Conservation (phyloP, 306 rosid species). For the Arachis hypogaea region DNA sequence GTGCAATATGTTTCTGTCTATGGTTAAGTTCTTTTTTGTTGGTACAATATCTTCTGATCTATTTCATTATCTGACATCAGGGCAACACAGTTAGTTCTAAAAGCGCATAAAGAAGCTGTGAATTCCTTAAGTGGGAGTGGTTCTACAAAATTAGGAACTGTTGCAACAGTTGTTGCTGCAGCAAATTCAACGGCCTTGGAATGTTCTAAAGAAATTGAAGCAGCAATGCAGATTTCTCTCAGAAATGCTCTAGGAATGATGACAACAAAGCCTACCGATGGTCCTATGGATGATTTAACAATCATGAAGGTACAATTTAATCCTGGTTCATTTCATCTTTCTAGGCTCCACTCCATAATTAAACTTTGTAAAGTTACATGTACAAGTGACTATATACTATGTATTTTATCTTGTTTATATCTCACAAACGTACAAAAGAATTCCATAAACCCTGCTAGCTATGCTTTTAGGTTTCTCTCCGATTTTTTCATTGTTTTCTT, state of each 20-base stretch:
- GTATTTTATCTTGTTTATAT: constrained; percentile 12
- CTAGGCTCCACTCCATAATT: constrained; percentile 24
- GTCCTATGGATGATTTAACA: constrained; percentile 94
- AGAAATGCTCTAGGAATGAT: constrained; percentile 90
- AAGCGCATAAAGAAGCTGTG: constrained; percentile 98
- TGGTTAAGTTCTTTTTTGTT: constrained; percentile 2
- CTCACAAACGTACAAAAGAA: no score
- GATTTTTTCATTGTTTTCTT: background rate
- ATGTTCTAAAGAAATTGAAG: constrained; percentile 92
- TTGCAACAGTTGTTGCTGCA: constrained; percentile 97
- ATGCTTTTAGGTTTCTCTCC: constrained; percentile 4
- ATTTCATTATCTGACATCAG: constrained; percentile 46
- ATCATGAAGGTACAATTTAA: constrained; percentile 82
- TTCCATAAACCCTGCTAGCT: background rate
- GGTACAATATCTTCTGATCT: constrained; percentile 31
- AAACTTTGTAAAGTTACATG: background rate
- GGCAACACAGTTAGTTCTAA: constrained; percentile 94
- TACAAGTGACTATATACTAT: background rate
- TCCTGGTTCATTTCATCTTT: constrained; percentile 24
- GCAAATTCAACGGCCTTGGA: constrained; percentile 93
- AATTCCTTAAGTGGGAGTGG: constrained; percentile 94
- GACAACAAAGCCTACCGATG: constrained; percentile 68
- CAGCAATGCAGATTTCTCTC: constrained; percentile 96
- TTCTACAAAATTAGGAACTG: constrained; percentile 90
- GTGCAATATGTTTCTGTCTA: background rate